Conservation (phyloP, 2,329 filamentous ascomycete species). For the Curvularia sp. region DNA sequence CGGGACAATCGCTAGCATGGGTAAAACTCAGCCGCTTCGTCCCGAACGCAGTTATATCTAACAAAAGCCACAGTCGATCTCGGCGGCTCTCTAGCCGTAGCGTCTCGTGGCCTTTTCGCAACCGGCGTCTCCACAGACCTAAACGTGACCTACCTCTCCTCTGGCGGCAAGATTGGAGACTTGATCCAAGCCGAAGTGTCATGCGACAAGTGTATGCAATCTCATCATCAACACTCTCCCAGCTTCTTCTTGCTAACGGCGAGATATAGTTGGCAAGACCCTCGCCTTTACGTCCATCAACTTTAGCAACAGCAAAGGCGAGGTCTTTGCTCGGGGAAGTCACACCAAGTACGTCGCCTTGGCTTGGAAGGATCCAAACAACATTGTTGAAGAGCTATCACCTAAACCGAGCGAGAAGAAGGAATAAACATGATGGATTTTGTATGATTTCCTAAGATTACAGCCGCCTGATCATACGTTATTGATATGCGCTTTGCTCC, state of each 20-base stretch:
- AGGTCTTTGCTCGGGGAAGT: slow-evolving; percentile 69
- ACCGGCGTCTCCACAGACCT: slow-evolving; percentile 73
- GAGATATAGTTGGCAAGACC: slow-evolving; percentile 65
- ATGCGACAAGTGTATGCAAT: slow-evolving; percentile 67
- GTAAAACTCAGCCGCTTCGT: slow-evolving; percentile 18
- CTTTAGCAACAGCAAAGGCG: slow-evolving; percentile 66
- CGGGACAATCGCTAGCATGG: slow-evolving; percentile 79
- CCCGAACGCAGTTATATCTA: background rate
- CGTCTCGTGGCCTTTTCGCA: slow-evolving; percentile 68
- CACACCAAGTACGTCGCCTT: slow-evolving; percentile 71
- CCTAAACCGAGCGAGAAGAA: slow-evolving; percentile 43
- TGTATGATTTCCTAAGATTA: background rate
- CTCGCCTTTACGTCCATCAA: slow-evolving; percentile 69
- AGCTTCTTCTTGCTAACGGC: background rate
- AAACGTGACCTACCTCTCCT: slow-evolving; percentile 70
- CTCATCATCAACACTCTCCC: background rate
- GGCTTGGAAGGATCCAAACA: slow-evolving; percentile 69
- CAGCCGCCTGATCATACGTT: background rate
- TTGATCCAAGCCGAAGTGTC: slow-evolving; percentile 65
- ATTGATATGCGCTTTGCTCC: background rate
- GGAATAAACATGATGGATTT: slow-evolving; percentile 12
- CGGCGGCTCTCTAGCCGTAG: slow-evolving; percentile 70
- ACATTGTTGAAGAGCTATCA: slow-evolving; percentile 65
- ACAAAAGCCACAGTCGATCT: slow-evolving; percentile 61
- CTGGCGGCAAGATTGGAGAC: slow-evolving; percentile 69